Evolutionary conservation across 768 basidiomycete species (phyloP).

Genomic region (Mycena rebaudengoi): DNA sequence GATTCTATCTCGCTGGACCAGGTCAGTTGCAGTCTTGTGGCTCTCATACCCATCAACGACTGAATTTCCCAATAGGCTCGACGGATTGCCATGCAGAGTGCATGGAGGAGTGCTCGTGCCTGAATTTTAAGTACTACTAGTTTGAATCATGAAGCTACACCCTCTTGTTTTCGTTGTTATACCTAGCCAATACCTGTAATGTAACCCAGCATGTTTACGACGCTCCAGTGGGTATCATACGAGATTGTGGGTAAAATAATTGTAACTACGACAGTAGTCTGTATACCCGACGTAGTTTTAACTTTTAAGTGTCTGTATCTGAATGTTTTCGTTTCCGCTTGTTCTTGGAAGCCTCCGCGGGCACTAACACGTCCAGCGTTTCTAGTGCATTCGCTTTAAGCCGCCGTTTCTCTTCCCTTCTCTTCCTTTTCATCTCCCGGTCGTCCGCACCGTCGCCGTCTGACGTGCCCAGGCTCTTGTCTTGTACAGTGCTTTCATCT

Average conservation of each 20-base stretch:
- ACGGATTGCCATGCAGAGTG: constrained; percentile 89
- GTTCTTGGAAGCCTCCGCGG: too few relatives aligned
- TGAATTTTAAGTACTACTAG: constrained; percentile 35
- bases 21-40: too few relatives aligned
- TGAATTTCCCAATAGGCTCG: constrained; percentile 60
- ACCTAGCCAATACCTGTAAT: constrained; percentile 13
- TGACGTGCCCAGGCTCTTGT: constrained; percentile 8
- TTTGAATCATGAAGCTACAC: neutral
- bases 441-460: constrained; percentile 1
- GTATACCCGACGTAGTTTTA: neutral
- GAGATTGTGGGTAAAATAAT: too few relatives aligned
- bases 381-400: constrained; percentile 4
- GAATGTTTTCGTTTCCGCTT: constrained; percentile 9
- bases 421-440: constrained; percentile 6
- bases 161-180: constrained; percentile 20
- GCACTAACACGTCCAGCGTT: too few relatives aligned
- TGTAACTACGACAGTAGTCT: too few relatives aligned
- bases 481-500: neutral
- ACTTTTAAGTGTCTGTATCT: neutral
- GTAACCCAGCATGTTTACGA: constrained; percentile 19
- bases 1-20: constrained; percentile 94
- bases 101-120: constrained; percentile 78
- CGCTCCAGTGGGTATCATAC: neutral
- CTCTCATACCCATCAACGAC: too few relatives aligned
- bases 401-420: constrained; percentile 30